These are phyloP conservation scores for Citrus mangshanensis DNA, from an alignment of 345 rosid genomes.

Conservation along the genomic window DNA sequence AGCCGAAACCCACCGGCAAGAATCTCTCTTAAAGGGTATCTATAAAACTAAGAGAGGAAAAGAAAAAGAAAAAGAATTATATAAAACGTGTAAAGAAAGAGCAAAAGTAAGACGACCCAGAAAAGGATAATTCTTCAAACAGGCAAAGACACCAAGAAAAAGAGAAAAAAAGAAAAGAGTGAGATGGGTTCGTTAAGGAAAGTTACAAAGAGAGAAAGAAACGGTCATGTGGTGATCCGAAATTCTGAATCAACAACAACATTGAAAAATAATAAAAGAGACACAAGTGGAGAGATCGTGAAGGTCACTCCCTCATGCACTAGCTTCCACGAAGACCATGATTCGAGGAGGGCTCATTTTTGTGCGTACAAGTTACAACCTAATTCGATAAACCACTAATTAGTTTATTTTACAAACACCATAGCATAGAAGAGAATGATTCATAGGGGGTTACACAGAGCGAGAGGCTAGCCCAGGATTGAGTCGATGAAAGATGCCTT, in stretches of 20 bases:
- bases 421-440: background rate
- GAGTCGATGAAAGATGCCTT: conserved; percentile 4
- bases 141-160: conserved; percentile 29
- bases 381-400: too few relatives aligned
- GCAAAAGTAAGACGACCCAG: conserved; percentile 19
- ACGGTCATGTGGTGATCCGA: conserved; percentile 81
- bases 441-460: too few relatives aligned
- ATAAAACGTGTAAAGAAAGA: conserved; percentile 7
- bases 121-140: conserved; percentile 23
- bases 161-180: conserved; percentile 16
- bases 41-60: background rate
- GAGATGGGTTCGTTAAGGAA: conserved; percentile 20
- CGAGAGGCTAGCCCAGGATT: conserved; percentile 5
- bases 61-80: background rate
- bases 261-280: conserved; percentile 3
- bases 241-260: conserved; percentile 12
- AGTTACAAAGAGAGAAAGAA: conserved; percentile 43
- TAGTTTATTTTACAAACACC: too few relatives aligned
- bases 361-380: background rate
- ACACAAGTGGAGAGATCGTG: conserved; percentile 36
- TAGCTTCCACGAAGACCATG: conserved; percentile 32
- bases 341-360: conserved; percentile 15
- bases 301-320: conserved; percentile 23
- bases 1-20: conserved; percentile 9
- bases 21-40: background rate